phyloP scores from a whole-genome alignment of 2,329 filamentous ascomycete species.

The Trichocomaceae sp. region DNA sequence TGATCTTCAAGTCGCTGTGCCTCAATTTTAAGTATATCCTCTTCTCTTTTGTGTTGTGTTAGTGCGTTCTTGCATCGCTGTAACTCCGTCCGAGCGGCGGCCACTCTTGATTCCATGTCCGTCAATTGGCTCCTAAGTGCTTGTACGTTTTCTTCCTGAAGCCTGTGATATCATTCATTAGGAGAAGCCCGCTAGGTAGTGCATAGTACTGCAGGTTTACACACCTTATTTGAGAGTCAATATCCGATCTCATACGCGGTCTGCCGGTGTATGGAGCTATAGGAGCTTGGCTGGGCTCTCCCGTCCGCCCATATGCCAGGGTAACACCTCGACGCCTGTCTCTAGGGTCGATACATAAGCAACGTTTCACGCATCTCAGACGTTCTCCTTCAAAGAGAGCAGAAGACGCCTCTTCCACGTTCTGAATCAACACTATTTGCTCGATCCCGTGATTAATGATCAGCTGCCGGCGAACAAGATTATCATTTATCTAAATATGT shows the following conservation, averaged over 20 bases:
- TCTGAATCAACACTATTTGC: constrained; percentile 70
- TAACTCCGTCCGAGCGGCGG: constrained; percentile 43
- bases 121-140: constrained; percentile 52
- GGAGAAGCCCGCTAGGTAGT: not conserved
- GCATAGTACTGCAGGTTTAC: constrained; percentile 5
- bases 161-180: constrained; percentile 20
- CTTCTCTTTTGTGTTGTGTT: constrained; percentile 43
- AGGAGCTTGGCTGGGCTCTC: constrained; percentile 47
- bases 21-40: constrained; percentile 47
- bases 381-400: constrained; percentile 59
- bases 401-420: constrained; percentile 58
- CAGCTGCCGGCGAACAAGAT: constrained; percentile 69
- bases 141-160: constrained; percentile 44
- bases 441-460: constrained; percentile 80
- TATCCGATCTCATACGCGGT: constrained; percentile 74
- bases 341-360: constrained; percentile 57
- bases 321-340: constrained; percentile 57
- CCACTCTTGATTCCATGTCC: constrained; percentile 46
- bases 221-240: constrained; percentile 58
- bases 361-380: constrained; percentile 66
- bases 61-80: constrained; percentile 47
- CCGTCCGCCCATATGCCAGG: constrained; percentile 46
- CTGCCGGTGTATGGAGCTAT: constrained; percentile 48
- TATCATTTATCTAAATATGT: constrained; percentile 60
- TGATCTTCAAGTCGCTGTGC: constrained; percentile 56